Evolutionary conservation across 2,329 filamentous ascomycete genomes (phyloP), one percentile per base, ranked within the genome.

Genomic region (Pseudogymnoascus sp.): DNA sequence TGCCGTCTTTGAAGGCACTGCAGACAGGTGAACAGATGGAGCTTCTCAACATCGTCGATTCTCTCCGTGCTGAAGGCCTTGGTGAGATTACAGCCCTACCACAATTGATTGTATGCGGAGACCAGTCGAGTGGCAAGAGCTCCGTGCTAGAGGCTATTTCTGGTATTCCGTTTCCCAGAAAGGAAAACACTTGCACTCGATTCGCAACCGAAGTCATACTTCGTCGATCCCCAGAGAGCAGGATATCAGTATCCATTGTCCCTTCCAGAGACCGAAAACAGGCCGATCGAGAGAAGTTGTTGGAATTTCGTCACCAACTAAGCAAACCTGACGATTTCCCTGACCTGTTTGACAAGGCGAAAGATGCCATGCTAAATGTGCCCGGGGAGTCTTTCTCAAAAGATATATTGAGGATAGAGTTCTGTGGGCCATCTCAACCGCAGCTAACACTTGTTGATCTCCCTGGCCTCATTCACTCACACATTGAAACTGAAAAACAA

Each of bases 371-470:
- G 64, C 48, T 66, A 4, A 42, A 62, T 9, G n/a, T 38, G 5
- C 33, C 51, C 4, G 65, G 61, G 2, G 77, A 10, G 66, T 68
- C 67, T 21, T 68, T 68, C 38, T 67, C 63, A 4, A 64, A 61
- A 5, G 65, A 68, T 42, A 61, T 66, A 10, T 55, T 69, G 29
- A 58, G 67, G 9, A 61, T 69, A 17, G 66, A 67, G 58, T 59
- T 68, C 29, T 64, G 48, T 33, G 67, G 67, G 1, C 66, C 66
- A 39, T 69, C 75, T 3, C 75, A 75, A 21, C 79, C 78, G 2
- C 79, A 83, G 15, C 74, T 86, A 17, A 86, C 83, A 0, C 74
- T 86, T 33, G 82, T 87, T 4, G 83, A 86, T 68, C 74, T 86
- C 2, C 84, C 83, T 0, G 83, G 83, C 1, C 71, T 87, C 6